Conservation (phyloP, 768 basidiomycete genomes). For the Leccinum uliginosum region DNA sequence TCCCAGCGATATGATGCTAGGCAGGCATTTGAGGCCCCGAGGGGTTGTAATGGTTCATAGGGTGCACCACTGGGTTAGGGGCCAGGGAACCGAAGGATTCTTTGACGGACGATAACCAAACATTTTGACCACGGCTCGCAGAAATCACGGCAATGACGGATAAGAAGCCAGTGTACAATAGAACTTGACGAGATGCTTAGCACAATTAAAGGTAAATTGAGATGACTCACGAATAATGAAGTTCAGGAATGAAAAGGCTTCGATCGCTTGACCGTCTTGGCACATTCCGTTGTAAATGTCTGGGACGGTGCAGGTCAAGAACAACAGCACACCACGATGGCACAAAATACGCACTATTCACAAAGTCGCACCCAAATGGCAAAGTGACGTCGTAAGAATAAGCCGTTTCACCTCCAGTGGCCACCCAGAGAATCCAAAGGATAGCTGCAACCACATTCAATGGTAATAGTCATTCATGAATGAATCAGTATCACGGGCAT, state of each 20-base stretch:
- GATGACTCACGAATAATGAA: slow-evolving; percentile 31
- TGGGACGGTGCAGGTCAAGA: slow-evolving; percentile 3
- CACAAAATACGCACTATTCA: slow-evolving; percentile 3
- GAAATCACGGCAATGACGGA: slow-evolving; percentile 25
- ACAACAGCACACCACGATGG: neutral
- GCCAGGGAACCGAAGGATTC: slow-evolving; percentile 20
- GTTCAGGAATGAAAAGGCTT: slow-evolving; percentile 35
- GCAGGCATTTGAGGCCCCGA: neutral
- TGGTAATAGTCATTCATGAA: neutral
- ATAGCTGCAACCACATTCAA: slow-evolving; percentile 21
- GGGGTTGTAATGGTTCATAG: slow-evolving; percentile 16
- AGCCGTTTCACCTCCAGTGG: slow-evolving; percentile 30
- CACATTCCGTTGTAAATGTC: slow-evolving; percentile 19
- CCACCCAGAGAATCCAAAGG: slow-evolving; percentile 39
- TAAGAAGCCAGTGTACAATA: slow-evolving; percentile 28
- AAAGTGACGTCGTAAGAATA: neutral
- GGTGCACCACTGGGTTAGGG: slow-evolving; percentile 5
- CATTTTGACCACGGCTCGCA: slow-evolving; percentile 22
- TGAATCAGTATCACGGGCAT: neutral
- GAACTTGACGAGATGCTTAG: slow-evolving; percentile 23
- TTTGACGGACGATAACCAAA: slow-evolving; percentile 34
- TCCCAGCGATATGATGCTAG: neutral
- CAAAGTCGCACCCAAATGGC: slow-evolving; percentile 9
- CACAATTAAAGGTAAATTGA: neutral
- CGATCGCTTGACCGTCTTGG: slow-evolving; percentile 28